Conservation (phyloP, 768 basidiomycete species). For the Panaeolus papilionaceus region DNA sequence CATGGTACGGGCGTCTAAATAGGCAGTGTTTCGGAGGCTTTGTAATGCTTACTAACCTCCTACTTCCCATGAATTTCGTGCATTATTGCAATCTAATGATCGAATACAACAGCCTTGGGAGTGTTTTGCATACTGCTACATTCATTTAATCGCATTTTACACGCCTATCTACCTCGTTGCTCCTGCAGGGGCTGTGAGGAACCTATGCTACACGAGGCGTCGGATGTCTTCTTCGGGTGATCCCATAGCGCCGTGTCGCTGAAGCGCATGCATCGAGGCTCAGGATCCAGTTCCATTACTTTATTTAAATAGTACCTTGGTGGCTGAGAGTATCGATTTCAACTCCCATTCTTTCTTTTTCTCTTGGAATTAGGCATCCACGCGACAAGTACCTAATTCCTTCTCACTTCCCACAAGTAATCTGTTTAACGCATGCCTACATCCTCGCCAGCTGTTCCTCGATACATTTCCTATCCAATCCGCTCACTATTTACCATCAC, state of each 20-base stretch:
- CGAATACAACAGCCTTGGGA: conserved; percentile 2
- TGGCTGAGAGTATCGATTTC: not conserved
- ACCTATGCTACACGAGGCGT: conserved; percentile 13
- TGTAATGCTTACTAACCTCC: not conserved
- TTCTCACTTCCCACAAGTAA: not conserved
- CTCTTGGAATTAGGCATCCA: not conserved
- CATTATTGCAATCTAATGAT: not conserved
- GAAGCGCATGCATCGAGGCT: not conserved
- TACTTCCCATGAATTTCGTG: not conserved
- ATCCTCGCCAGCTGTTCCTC: not conserved
- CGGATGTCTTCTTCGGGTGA: conserved; percentile 10
- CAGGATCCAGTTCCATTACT: not conserved
- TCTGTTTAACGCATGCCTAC: not conserved
- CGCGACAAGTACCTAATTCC: not conserved
- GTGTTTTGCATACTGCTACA: not conserved
- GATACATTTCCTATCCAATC: not conserved
- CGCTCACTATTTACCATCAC: conserved; percentile 7
- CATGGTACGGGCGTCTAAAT: conserved; percentile 8
- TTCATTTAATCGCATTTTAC: not conserved
- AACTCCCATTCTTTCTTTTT: not conserved
- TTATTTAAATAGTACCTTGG: not conserved
- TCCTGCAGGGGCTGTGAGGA: conserved; percentile 6
- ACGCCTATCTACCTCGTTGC: not conserved
- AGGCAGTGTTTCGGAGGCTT: conserved; percentile 13
- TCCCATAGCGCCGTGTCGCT: conserved; percentile 8